Evolutionary conservation across 2,329 filamentous ascomycete genomes (phyloP).

Genomic region (Claviceps cyperi): DNA sequence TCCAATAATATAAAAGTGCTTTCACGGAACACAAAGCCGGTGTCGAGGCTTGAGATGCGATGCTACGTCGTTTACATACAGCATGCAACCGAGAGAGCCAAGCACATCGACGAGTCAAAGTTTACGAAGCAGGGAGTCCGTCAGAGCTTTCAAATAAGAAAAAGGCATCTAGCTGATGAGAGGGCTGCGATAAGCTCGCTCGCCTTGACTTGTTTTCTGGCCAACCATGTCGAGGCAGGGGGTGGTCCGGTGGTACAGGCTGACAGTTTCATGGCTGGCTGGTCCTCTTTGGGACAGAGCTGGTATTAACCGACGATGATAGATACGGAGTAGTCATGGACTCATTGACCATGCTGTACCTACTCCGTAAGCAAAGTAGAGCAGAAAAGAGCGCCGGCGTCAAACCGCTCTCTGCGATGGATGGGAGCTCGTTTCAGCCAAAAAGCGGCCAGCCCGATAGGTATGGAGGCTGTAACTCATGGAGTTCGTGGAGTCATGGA

Average conservation of each 20-base stretch:
- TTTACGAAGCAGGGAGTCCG: neutral
- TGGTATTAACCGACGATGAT: neutral
- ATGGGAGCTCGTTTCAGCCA: neutral
- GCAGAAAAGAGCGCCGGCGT: neutral
- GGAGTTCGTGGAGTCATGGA: too few species aligned
- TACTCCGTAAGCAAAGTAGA: too few species aligned
- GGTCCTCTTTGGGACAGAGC: neutral
- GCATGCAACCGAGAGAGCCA: neutral
- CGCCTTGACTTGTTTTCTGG: slow-evolving; percentile 2
- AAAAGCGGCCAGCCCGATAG: neutral
- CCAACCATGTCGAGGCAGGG: slow-evolving; percentile 1
- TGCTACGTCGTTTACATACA: slow-evolving; percentile 2
- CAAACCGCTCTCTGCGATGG: neutral
- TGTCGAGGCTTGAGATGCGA: slow-evolving; percentile 1
- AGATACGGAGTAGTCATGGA: too few species aligned
- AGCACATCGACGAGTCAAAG: neutral
- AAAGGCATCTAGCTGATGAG: neutral
- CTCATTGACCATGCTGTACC: too few species aligned
- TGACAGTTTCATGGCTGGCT: neutral
- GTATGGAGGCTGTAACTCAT: too few species aligned
- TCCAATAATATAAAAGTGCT: neutral
- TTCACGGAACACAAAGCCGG: neutral
- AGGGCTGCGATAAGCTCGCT: neutral
- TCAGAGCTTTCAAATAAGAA: slow-evolving; percentile 1
- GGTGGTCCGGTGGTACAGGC: neutral